phyloP scores from a whole-genome alignment of 2,329 filamentous ascomycete genomes.

The Apiospora marii region DNA sequence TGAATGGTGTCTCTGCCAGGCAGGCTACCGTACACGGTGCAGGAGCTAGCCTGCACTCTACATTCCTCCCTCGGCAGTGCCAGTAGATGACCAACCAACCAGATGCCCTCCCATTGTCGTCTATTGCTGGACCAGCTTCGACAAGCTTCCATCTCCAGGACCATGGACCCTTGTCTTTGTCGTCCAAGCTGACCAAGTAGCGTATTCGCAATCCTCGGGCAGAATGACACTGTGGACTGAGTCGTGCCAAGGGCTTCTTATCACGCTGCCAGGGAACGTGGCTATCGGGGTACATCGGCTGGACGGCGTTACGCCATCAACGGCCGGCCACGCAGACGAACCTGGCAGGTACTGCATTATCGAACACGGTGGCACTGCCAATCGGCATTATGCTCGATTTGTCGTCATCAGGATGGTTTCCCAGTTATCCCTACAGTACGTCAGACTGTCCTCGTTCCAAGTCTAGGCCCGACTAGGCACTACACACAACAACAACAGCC shows the following conservation, averaged over 20 bases:
- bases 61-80: slow-evolving; percentile 31
- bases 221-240: slow-evolving; percentile 20
- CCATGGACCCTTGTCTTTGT: not conserved
- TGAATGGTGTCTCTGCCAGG: slow-evolving; percentile 32
- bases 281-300: slow-evolving; percentile 9
- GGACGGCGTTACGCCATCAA: slow-evolving; percentile 3
- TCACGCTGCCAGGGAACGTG: slow-evolving; percentile 20
- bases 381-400: not conserved
- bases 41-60: slow-evolving; percentile 35
- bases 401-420: slow-evolving; percentile 20
- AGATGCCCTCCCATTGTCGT: slow-evolving; percentile 22
- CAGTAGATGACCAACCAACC: slow-evolving; percentile 14
- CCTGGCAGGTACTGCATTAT: slow-evolving; percentile 14
- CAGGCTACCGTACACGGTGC: slow-evolving; percentile 40
- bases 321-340: not conserved
- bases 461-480: slow-evolving; percentile 11
- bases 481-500: not conserved
- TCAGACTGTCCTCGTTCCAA: slow-evolving; percentile 22
- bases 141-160: slow-evolving; percentile 35
- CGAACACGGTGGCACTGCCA: slow-evolving; percentile 13
- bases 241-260: slow-evolving; percentile 12
- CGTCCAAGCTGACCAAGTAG: slow-evolving; percentile 19
- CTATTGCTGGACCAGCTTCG: slow-evolving; percentile 25
- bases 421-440: slow-evolving; percentile 22
- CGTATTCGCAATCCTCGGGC: slow-evolving; percentile 16